phyloP scores from a whole-genome alignment of 2,329 filamentous ascomycete species.

The Epichloe sp. region DNA sequence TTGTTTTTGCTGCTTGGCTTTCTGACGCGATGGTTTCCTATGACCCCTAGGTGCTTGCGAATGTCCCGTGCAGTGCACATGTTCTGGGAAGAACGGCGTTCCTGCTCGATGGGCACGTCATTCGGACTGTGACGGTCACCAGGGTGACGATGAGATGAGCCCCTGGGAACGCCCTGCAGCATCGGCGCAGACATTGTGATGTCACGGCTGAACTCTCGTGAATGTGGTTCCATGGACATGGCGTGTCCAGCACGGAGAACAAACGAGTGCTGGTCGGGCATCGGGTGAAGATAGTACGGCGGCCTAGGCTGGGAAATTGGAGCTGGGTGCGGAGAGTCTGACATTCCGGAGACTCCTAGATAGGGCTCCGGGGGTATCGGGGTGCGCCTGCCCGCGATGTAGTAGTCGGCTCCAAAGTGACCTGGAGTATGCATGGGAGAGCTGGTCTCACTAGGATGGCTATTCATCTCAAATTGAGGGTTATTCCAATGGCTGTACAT shows the following conservation, averaged over 20 bases:
- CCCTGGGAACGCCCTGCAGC: conserved; percentile 11
- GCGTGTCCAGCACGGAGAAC: conserved; percentile 12
- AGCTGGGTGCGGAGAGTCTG: conserved; percentile 16
- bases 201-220: conserved; percentile 12
- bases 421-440: conserved; percentile 33
- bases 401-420: conserved; percentile 21
- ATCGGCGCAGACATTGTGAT: conserved; percentile 9
- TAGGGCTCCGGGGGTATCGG: conserved; percentile 25
- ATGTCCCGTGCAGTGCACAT: background rate
- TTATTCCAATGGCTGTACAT: conserved; percentile 30
- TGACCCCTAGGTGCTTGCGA: conserved; percentile 10
- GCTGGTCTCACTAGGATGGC: conserved; percentile 27
- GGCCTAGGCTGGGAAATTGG: conserved; percentile 10
- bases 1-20: conserved; percentile 11
- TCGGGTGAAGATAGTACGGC: conserved; percentile 17
- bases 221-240: conserved; percentile 14
- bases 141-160: conserved; percentile 10
- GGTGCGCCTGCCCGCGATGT: conserved; percentile 27
- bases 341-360: conserved; percentile 24
- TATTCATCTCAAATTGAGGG: conserved; percentile 26
- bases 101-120: conserved; percentile 2
- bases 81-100: conserved; percentile 1
- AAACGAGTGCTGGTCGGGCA: conserved; percentile 15
- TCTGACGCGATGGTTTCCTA: conserved; percentile 15
- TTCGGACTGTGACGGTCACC: conserved; percentile 14